Conservation (phyloP, 768 basidiomycete species). For the Phallus indusiatus region DNA sequence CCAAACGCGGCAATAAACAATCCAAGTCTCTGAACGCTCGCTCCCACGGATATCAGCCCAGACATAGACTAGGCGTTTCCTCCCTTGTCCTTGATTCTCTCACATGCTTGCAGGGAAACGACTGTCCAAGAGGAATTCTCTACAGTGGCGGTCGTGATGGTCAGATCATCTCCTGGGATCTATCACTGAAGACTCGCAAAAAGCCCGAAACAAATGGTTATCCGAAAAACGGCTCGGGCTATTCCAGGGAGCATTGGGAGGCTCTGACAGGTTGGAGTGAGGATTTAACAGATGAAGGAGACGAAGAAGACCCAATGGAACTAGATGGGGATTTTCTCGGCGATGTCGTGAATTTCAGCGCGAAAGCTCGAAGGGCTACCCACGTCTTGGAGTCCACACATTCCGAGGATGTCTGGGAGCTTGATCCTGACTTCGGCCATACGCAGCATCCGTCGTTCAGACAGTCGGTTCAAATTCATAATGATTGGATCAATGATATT, state of each 20-base stretch:
- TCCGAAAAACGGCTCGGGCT: conserved; percentile 14
- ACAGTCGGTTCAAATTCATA: conserved; percentile 82
- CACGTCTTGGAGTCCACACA: conserved; percentile 30
- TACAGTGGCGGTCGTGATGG: conserved; percentile 90
- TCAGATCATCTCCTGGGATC: conserved; percentile 79
- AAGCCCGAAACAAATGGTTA: conserved; percentile 25
- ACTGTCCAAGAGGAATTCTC: conserved; percentile 72
- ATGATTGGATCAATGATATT: conserved; percentile 96
- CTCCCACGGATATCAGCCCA: conserved; percentile 40
- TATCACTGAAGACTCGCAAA: conserved; percentile 53
- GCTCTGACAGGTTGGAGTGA: conserved; percentile 78
- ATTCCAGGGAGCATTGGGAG: conserved; percentile 52
- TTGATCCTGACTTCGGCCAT: conserved; percentile 46
- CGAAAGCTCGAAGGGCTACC: conserved; percentile 25
- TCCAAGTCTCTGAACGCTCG: conserved; percentile 15
- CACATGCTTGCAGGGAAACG: conserved; percentile 60
- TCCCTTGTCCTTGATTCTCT: conserved; percentile 83
- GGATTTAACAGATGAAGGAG: conserved; percentile 55
- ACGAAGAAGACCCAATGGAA: conserved; percentile 48
- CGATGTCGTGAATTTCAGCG: conserved; percentile 44
- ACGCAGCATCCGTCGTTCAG: conserved; percentile 48
- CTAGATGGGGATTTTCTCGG: conserved; percentile 73
- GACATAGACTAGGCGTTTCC: conserved; percentile 79
- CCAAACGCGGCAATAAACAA: conserved; percentile 16
- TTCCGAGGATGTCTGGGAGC: conserved; percentile 73